Base-by-base conservation (phyloP, 176 grass and related monocot species). In the Chloris gayana region DNA sequence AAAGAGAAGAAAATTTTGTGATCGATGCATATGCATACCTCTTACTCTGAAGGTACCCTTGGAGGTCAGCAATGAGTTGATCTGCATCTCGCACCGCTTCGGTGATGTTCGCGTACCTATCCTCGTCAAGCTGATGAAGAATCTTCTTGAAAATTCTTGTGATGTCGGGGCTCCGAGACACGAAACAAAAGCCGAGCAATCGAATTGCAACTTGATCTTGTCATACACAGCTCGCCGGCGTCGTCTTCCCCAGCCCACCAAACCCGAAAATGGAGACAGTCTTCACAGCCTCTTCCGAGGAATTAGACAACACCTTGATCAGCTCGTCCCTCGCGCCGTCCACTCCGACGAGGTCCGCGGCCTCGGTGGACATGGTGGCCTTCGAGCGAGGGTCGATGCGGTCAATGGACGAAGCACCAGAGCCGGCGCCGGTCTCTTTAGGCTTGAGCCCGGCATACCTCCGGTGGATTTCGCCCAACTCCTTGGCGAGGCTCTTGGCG, bases 171-270 rank as follows among this genome's bases (percentile, higher is more conserved):
- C n/a, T 22, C 1, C 9, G 27, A 34, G 26, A 33, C 7, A 53
- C 46, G 46, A 54, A 7, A 54, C 17, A 6, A 73, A 54, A 13
- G 70, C 47, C 2, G 1, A 5, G 27, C 70, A 70, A 45, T 15
- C 5, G 18, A 56, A 74, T 3, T 74, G 19, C 0, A 0, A 0
- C 3, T 58, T 56, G 4, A 74, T 1, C 46, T 53, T 34, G 0
- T 73, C 70, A 34, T 73, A 73, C 9, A 53, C 47, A 13, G 9
- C 46, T 21, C 54, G 70, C 46, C 21, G 54, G 46, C 1, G 70
- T 73, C 5, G 71, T 73, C 49, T 73, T 75, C 22, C 53, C 73
- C 2, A 75, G 13, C 8, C 53, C 73, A 7, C 53, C 53, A 41
- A 18, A 15, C 9, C 73, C 53, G 11, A 41, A 11, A 18, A 60